phyloP scores from a whole-genome alignment of 495 filamentous ascomycete genomes.

The Opeltia flavorubescens region DNA sequence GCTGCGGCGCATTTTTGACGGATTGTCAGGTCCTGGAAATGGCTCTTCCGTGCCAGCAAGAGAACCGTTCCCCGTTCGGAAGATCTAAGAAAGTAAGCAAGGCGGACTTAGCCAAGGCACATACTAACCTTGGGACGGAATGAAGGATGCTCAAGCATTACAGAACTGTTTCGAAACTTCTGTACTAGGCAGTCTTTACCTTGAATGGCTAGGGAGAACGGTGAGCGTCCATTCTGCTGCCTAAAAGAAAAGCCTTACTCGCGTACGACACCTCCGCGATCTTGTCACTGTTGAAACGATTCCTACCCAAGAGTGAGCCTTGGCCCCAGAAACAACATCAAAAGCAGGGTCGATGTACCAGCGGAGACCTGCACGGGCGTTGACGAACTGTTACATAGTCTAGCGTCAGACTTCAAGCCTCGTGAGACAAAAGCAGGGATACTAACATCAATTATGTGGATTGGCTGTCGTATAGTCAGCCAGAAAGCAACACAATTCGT shows the following conservation, averaged over 20 bases:
- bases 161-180: slow-evolving; percentile 91
- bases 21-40: slow-evolving; percentile 68
- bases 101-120: neutral
- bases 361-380: slow-evolving; percentile 49
- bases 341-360: slow-evolving; percentile 50
- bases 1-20: slow-evolving; percentile 70
- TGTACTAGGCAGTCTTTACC: slow-evolving; percentile 79
- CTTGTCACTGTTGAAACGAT: slow-evolving; percentile 71
- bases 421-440: slow-evolving; percentile 6
- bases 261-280: slow-evolving; percentile 87
- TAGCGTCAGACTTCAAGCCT: slow-evolving; percentile 18
- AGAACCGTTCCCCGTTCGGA: slow-evolving; percentile 30
- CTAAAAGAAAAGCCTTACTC: slow-evolving; percentile 41
- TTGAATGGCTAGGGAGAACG: slow-evolving; percentile 54
- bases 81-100: slow-evolving; percentile 24
- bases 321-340: neutral
- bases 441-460: slow-evolving; percentile 59
- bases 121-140: slow-evolving; percentile 70
- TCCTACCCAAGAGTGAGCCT: slow-evolving; percentile 32
- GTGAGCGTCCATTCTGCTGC: slow-evolving; percentile 13
- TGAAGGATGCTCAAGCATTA: slow-evolving; percentile 71
- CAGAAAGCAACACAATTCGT: neutral
- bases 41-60: slow-evolving; percentile 45
- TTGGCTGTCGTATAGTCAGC: slow-evolving; percentile 37
- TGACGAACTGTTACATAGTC: slow-evolving; percentile 47